Evolutionary conservation across 148 eudicot genomes (phyloP), one percentile per base, ranked within the genome.

Genomic region (Arctostaphylos glauca): DNA sequence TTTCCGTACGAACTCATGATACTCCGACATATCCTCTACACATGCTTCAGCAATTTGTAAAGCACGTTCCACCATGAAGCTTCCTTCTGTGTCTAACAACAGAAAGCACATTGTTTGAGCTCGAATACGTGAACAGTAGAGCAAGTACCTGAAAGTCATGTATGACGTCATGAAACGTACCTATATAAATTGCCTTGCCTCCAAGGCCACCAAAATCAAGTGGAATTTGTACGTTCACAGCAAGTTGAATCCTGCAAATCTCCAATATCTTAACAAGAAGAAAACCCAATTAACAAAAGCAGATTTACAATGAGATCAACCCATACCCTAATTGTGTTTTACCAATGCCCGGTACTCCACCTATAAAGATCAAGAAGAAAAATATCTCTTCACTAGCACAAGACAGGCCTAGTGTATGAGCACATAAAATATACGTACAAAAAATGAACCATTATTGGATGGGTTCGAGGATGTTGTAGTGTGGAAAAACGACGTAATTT

Each of bases 61-160:
- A 87, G 89, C 99, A 71, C 97, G 99, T 83, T 96, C 99, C 84
- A 89, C 98, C 98, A 96, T 94, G 78, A 96, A 96, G 89, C 99
- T 96, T 53, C 98, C 99, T 89, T 96, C 98, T 43, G 99, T 96
- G 86, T 96, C 99, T 96, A 84, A 78, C 84, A 85, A 48, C 50
- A 78, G 64, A 66, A 74, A 18, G 21, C 25, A 38, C 9, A 78
- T 82, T 12, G 50, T 60, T 87, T 74, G 84, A 87, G 76, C 82
- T 85, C 74, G 85, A 85, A 54, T 48, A 86, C 62, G 21, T 52
- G 12, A 64, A 67, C 21, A 66, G 31, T 50, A 48, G 41, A 23
- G 55, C 55, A 58, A n/a, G 41, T 49, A 52, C 64, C 21, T 46
- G 58, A 72, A 47, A 75, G 9, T 47, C 74, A 66, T 81, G 71